These are phyloP conservation scores for Acanthamoeba royreba DNA, from an alignment of 208 protist genomes.

Conservation along the genomic window DNA sequence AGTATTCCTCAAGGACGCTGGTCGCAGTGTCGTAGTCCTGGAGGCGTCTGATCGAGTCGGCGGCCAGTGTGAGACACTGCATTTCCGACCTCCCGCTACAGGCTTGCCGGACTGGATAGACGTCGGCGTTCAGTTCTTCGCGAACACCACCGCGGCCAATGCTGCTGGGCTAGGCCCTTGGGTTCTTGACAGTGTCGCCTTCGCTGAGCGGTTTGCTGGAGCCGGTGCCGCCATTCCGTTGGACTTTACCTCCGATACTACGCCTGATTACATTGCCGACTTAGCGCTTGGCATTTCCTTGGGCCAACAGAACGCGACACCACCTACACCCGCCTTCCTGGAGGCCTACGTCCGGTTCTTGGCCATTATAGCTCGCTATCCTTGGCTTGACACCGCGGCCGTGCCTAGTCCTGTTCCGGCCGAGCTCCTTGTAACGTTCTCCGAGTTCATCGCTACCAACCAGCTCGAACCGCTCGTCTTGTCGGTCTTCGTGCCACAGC, in stretches of 20 bases:
- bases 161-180: background rate
- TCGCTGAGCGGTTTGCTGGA: conserved; percentile 1
- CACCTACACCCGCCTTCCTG: background rate
- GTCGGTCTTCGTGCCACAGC: background rate
- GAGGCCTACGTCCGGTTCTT: background rate
- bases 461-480: background rate
- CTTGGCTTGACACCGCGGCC: background rate
- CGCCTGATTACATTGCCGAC: background rate
- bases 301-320: background rate
- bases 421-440: background rate
- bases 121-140: conserved; percentile 10
- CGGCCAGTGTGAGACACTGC: background rate
- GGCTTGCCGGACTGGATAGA: background rate
- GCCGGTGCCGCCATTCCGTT: background rate
- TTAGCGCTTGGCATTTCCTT: background rate
- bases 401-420: background rate
- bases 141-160: background rate
- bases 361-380: background rate
- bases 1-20: background rate
- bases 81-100: background rate
- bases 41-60: background rate
- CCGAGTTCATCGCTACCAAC: background rate
- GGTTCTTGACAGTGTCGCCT: background rate
- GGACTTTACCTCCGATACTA: background rate
- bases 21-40: background rate